Conservation (phyloP, 371 early-diverging fungal genomes). For the Mucor racemosus region DNA sequence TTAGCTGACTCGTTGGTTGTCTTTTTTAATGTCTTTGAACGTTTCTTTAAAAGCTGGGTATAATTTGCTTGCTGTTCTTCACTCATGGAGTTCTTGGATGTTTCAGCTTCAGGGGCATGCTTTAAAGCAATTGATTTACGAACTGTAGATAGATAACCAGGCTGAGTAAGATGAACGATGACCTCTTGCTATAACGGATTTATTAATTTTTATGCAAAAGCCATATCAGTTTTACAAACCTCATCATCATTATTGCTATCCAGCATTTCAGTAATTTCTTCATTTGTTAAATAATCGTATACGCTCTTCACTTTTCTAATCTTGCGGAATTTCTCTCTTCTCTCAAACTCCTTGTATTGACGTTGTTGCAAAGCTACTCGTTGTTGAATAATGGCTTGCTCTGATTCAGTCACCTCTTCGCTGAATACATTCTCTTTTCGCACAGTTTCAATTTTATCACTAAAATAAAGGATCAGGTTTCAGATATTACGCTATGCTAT, state of each 20-base stretch:
- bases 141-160: conserved; percentile 70
- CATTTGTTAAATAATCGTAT: conserved; percentile 75
- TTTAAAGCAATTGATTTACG: conserved; percentile 74
- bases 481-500: background rate
- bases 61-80: conserved; percentile 82
- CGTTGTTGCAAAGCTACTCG: conserved; percentile 87
- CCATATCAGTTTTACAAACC: conserved; percentile 31
- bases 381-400: conserved; percentile 83
- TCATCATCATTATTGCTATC: conserved; percentile 81
- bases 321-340: conserved; percentile 73
- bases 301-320: conserved; percentile 72
- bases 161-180: conserved; percentile 74
- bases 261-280: conserved; percentile 83
- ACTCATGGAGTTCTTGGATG: conserved; percentile 58
- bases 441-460: conserved; percentile 79
- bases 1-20: conserved; percentile 78
- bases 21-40: conserved; percentile 78
- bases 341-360: conserved; percentile 81
- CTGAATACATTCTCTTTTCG: conserved; percentile 88
- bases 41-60: conserved; percentile 80
- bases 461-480: conserved; percentile 24
- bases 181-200: conserved; percentile 61
- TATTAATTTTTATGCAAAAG: background rate
- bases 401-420: conserved; percentile 83
- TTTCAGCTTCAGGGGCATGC: conserved; percentile 45